Evolutionary conservation across 345 rosid genomes (phyloP).

Genomic region (Eucalyptus microcorys): DNA sequence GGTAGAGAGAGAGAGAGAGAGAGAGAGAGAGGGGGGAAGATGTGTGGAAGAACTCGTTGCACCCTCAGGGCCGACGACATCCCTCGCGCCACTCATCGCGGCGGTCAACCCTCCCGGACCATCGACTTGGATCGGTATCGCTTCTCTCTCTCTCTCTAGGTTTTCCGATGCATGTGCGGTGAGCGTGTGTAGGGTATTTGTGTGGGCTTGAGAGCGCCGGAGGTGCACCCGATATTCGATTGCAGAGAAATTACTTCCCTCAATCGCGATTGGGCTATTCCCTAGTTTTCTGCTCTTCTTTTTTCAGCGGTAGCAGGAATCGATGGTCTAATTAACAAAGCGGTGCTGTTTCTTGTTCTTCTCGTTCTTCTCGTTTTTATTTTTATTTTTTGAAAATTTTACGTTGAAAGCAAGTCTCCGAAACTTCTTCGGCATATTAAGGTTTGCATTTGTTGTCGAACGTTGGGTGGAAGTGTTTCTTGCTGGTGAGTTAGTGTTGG

Average conservation of each 20-base stretch:
- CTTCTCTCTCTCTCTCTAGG: not conserved
- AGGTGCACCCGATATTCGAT: not conserved
- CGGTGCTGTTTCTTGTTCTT: not conserved
- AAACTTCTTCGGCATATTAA: not conserved
- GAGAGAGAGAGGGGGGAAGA: not conserved
- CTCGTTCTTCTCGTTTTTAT: not conserved
- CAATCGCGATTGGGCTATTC: not conserved
- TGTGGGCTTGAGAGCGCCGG: not conserved
- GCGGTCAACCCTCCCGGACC: slow-evolving; percentile 14
- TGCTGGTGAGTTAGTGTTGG: not conserved
- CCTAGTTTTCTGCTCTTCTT: not conserved
- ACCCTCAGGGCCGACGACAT: slow-evolving; percentile 56
- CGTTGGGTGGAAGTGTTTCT: not conserved
- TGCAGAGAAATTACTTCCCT: not conserved
- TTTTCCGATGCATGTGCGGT: not conserved
- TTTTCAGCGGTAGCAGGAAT: not conserved
- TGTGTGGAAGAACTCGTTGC: slow-evolving; percentile 91
- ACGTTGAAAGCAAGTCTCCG: not conserved
- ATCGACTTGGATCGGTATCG: slow-evolving; percentile 50
- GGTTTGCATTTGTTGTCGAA: not conserved
- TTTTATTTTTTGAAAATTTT: not conserved
- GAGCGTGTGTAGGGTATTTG: not conserved
- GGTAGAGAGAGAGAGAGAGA: not conserved
- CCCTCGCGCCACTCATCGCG: slow-evolving; percentile 56
- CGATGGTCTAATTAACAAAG: not conserved